Evolutionary conservation across 1,284 basidiomycete genomes (phyloP).

Genomic region (Puccinia coronata): DNA sequence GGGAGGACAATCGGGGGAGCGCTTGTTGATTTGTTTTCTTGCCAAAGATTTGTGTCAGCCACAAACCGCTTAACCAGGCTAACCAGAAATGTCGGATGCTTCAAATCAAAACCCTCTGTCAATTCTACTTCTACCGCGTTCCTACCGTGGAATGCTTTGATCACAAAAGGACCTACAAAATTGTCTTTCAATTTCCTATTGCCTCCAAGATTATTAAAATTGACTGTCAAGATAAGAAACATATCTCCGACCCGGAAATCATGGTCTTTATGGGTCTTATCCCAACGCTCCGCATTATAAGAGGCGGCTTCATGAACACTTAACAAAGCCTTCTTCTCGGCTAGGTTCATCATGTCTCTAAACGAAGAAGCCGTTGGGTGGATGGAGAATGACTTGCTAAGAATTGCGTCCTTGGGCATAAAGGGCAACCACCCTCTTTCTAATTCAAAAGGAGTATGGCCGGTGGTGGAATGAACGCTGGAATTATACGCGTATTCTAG

Average conservation of each 20-base stretch:
- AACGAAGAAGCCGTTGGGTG: conserved; percentile 9
- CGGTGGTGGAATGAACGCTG: not conserved
- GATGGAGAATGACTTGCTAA: not conserved
- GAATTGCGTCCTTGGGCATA: not conserved
- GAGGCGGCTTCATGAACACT: not conserved
- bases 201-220: conserved; percentile 15
- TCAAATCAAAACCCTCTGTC: not conserved
- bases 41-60: not conserved
- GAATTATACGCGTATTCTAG: conserved; percentile 6
- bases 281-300: not conserved
- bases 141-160: too few species aligned
- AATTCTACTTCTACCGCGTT: conserved; percentile 11
- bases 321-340: not conserved
- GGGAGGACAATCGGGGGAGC: too few species aligned
- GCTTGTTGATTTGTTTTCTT: not conserved
- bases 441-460: not conserved
- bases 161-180: conserved; percentile 28
- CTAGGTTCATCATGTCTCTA: not conserved
- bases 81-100: conserved; percentile 14
- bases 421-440: not conserved
- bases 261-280: not conserved
- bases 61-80: not conserved
- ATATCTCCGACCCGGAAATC: conserved; percentile 4
- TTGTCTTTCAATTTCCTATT: conserved; percentile 21
- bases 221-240: conserved; percentile 10